Evolutionary conservation across 257 asterid species (phyloP).

Genomic region (Primulina tabacum): DNA sequence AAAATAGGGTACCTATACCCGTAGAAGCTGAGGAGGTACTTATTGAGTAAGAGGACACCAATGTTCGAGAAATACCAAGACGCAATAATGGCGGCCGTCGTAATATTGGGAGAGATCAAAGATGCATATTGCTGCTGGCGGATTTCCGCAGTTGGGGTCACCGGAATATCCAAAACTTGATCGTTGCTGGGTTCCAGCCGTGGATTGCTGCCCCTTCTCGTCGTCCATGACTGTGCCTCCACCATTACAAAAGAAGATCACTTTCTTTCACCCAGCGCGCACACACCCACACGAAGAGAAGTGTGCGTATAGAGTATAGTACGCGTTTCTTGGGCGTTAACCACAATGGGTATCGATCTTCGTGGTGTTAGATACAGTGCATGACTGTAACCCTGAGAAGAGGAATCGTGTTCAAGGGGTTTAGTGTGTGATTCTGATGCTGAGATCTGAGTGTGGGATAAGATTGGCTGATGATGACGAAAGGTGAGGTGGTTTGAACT

Average conservation of each 20-base stretch:
- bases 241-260: constrained; percentile 45
- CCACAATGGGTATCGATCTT: not conserved
- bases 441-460: constrained; percentile 7
- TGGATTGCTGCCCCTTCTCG: constrained; percentile 93
- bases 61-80: constrained; percentile 91
- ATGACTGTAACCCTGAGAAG: not conserved
- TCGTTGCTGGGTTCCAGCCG: constrained; percentile 63
- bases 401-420: not conserved
- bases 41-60: constrained; percentile 81
- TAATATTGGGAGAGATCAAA: constrained; percentile 46
- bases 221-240: constrained; percentile 95
- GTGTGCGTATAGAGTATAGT: not conserved
- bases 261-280: not conserved
- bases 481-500: constrained; percentile 34
- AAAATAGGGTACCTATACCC: constrained; percentile 86
- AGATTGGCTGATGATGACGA: constrained; percentile 18
- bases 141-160: constrained; percentile 87
- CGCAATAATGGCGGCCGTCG: constrained; percentile 69
- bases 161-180: constrained; percentile 81
- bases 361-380: not conserved
- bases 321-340: not conserved
- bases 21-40: constrained; percentile 78
- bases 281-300: not conserved
- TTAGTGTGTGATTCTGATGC: not conserved
- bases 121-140: constrained; percentile 50